Percentiles rank a stretch among this genome's conserved stretches.
These are phyloP conservation scores for Neurospora sp. DNA, from an alignment of 495 filamentous ascomycete genomes.

Conservation along the genomic window DNA sequence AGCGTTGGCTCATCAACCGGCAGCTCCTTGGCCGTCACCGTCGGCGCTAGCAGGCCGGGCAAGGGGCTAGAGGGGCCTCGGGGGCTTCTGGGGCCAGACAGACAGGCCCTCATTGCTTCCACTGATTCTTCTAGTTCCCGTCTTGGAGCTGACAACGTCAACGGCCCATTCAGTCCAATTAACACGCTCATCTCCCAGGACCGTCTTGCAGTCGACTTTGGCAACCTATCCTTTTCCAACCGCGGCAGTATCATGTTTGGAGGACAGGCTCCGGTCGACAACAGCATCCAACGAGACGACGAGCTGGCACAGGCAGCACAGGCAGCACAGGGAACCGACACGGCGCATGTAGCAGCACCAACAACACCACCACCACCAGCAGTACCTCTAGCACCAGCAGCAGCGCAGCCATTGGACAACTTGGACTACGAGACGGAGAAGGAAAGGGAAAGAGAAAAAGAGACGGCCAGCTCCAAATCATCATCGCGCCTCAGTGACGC, in stretches of 20 bases:
- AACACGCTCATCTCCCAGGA: constrained; percentile 43
- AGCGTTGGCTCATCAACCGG: not conserved
- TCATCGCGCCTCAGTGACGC: not conserved
- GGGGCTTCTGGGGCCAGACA: not conserved
- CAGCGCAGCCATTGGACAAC: too few species aligned
- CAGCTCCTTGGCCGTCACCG: not conserved
- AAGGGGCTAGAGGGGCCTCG: not conserved
- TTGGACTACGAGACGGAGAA: not conserved
- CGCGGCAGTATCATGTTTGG: constrained; percentile 58
- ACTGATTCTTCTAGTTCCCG: not conserved
- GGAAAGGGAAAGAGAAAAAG: not conserved
- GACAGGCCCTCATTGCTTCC: not conserved
- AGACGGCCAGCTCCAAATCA: not conserved
- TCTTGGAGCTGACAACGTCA: not conserved
- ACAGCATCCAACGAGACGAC: not conserved
- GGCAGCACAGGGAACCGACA: not conserved
- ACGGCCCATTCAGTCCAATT: constrained; percentile 30
- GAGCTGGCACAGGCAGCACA: not conserved
- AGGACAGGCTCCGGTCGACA: constrained; percentile 13
- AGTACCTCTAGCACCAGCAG: not conserved
- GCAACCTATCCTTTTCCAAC: constrained; percentile 43
- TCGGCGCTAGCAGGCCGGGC: not conserved
- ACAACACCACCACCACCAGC: not conserved
- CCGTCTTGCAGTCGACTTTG: constrained; percentile 40
- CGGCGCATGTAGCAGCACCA: not conserved